phyloP scores from a whole-genome alignment of 2,329 filamentous ascomycete species.

The Stemphylium beticola region DNA sequence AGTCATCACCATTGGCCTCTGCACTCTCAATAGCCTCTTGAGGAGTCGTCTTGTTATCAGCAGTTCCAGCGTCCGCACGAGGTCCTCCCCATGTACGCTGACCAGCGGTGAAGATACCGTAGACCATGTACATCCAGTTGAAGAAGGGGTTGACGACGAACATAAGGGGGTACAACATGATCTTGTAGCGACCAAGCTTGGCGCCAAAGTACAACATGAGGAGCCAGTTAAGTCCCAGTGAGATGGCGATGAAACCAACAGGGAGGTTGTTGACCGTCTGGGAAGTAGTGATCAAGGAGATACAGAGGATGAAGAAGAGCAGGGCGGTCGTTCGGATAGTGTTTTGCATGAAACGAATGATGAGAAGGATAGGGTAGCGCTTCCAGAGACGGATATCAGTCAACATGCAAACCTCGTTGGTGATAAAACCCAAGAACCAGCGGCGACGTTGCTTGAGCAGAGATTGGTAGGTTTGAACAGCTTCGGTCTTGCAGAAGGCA shows the following conservation, averaged over 20 bases:
- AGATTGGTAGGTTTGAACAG: conserved; percentile 84
- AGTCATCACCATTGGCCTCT: conserved; percentile 78
- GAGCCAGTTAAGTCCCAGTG: conserved; percentile 89
- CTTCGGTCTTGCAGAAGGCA: conserved; percentile 98
- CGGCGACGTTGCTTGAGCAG: conserved; percentile 92
- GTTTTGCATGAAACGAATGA: conserved; percentile 93
- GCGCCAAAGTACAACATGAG: conserved; percentile 96
- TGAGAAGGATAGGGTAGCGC: conserved; percentile 82
- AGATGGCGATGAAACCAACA: conserved; percentile 91
- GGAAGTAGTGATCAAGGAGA: conserved; percentile 84
- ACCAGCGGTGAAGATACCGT: conserved; percentile 92
- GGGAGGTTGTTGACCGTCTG: conserved; percentile 80
- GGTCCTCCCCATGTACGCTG: conserved; percentile 96
- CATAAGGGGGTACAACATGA: conserved; percentile 95
- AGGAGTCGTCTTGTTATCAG: conserved; percentile 76
- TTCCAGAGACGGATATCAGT: conserved; percentile 92
- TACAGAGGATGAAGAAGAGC: conserved; percentile 90
- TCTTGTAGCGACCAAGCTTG: conserved; percentile 86
- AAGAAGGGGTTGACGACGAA: conserved; percentile 95
- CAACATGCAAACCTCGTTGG: conserved; percentile 97
- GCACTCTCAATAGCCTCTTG: conserved; percentile 85
- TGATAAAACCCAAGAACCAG: conserved; percentile 98
- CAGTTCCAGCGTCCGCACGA: conserved; percentile 83
- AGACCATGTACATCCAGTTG: conserved; percentile 98
- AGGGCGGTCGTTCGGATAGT: conserved; percentile 93